Base-by-base conservation (phyloP, 352 stramenopile species). In the Phytophthora tentaculata region DNA sequence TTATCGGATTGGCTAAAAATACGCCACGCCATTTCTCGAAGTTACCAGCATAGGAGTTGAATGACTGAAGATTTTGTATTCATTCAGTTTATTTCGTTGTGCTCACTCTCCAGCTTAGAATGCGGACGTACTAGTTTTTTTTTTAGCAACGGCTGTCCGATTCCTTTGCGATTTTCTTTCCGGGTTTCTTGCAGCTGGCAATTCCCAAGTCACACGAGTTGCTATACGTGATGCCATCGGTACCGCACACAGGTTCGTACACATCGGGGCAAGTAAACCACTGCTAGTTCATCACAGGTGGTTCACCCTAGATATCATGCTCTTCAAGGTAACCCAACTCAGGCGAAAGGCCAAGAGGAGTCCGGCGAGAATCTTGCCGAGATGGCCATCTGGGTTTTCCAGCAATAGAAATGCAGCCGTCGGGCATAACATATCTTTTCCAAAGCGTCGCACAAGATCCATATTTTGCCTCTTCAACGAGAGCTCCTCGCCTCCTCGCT, bases 211-310 rank as follows among this genome's bases (percentile, higher is more conserved):
- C 48, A 64, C 73, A 80, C 29, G 37, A 35, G 41, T 77, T 80
- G 55, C 16, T 16, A 55, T 80, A 75, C 7, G 69, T 80, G 35
- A 73, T 45, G 14, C 69, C 65, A 29, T 80, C 61, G 1, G 69
- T 75, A 28, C 69, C 73, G 28, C 73, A 80, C 16, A 80, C 69
- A 12, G 61, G 54, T 2, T 44, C 14, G 50, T 39, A 39, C 32
- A 39, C 32, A 9, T 39, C 32, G 32, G 23, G 19, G 45, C 24
- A 8, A 32, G 28, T 32, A 32, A 5, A 32, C 9, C 28, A 32
- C 28, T 32, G 5, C 28, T 32, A 32, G 28, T 32, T 32, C 28
- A 32, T 32, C 5, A 9, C 9, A 9, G 9, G 9, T 32, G 5
- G 9, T 32, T 32, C 9, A 32, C 9, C 28, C 9, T 9, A 32